phyloP scores from a whole-genome alignment of 2,329 filamentous ascomycete genomes.

The Huntiella omanensis region DNA sequence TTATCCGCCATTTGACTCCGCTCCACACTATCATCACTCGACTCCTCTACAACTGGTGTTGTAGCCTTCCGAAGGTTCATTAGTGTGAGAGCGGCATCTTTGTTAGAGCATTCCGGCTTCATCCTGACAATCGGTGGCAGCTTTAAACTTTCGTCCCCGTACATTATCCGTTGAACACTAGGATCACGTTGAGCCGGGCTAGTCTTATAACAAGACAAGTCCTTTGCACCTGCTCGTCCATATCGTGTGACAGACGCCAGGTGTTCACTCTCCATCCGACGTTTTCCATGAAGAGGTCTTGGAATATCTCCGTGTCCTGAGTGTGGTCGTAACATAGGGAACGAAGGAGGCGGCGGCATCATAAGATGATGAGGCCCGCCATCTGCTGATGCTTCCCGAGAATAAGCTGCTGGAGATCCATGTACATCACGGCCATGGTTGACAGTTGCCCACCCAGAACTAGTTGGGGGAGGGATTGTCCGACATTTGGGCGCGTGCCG shows the following conservation, averaged over 20 bases:
- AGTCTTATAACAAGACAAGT: not conserved
- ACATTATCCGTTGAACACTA: too few species aligned
- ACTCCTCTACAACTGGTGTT: too few species aligned
- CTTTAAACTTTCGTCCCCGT: too few species aligned
- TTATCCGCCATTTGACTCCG: too few species aligned
- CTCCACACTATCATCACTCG: too few species aligned
- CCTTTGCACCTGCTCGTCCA: not conserved
- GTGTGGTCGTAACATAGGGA: not conserved
- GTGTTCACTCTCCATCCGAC: conserved; percentile 7
- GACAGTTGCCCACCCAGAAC: conserved; percentile 4
- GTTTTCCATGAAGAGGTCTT: conserved; percentile 2
- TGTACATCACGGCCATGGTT: not conserved
- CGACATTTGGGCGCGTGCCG: not conserved
- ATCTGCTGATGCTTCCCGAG: conserved; percentile 7
- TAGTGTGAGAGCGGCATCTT: too few species aligned
- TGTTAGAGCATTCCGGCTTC: too few species aligned
- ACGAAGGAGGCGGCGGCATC: conserved; percentile 1
- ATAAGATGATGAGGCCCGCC: not conserved
- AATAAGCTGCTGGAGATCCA: conserved; percentile 2
- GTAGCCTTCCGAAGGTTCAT: too few species aligned
- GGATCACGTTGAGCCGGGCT: too few species aligned
- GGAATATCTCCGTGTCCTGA: not conserved
- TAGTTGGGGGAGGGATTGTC: conserved; percentile 1
- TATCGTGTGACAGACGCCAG: conserved; percentile 3
- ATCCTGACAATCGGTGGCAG: not conserved